phyloP scores from a whole-genome alignment of 2,329 filamentous ascomycete genomes.

The Fusarium sp. region DNA sequence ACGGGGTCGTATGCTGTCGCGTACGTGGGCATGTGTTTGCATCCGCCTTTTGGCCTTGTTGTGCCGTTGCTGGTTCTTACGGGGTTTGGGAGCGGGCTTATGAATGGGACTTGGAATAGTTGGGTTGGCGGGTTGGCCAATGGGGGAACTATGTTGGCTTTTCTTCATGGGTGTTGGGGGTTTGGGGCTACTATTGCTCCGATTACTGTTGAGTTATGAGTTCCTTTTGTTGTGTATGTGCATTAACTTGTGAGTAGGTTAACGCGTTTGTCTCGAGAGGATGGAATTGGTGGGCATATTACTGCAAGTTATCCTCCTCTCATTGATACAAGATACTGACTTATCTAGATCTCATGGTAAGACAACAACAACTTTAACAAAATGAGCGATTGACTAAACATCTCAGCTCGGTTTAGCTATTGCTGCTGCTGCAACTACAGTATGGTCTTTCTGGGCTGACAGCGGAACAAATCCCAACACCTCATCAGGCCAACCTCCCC shows the following conservation, averaged over 20 bases:
- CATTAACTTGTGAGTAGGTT: neutral
- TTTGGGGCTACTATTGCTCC: neutral
- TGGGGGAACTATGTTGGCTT: neutral
- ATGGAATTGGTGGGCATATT: neutral
- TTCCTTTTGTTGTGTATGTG: neutral
- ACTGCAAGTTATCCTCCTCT: neutral
- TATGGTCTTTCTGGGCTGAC: neutral
- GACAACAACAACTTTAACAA: neutral
- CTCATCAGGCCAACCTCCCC: neutral
- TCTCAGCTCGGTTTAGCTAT: neutral
- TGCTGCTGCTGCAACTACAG: neutral
- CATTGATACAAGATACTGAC: neutral
- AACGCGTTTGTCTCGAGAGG: neutral
- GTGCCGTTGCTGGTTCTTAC: neutral
- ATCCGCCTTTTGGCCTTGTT: neutral
- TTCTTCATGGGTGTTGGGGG: neutral
- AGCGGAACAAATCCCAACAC: neutral
- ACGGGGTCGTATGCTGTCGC: neutral
- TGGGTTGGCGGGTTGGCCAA: neutral
- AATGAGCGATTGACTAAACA: neutral
- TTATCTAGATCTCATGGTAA: neutral
- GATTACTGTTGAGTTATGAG: neutral
- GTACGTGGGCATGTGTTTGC: neutral
- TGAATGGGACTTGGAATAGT: slow-evolving; percentile 1
- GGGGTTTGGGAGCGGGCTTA: neutral